Evolutionary conservation across 2,329 filamentous ascomycete species (phyloP).

Genomic region (Trichophyton benhamiae): DNA sequence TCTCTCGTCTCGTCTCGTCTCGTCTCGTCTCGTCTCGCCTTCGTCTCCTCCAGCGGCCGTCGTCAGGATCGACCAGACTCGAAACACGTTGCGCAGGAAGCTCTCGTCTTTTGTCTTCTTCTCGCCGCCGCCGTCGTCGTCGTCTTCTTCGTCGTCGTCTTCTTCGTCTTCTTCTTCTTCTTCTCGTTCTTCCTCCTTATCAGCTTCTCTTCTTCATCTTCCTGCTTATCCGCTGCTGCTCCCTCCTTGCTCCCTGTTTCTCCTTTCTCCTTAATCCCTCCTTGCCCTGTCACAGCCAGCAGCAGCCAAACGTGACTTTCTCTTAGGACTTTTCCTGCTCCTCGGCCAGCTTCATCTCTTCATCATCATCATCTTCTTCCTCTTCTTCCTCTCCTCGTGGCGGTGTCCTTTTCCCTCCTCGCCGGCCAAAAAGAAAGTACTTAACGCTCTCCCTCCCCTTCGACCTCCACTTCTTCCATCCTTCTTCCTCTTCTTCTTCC

Average conservation of each 20-base stretch:
- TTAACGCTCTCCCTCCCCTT: not conserved
- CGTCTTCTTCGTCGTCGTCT: not conserved
- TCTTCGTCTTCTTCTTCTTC: not conserved
- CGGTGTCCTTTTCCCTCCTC: not conserved
- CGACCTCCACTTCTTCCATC: not conserved
- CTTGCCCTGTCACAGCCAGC: not conserved
- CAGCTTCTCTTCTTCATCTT: not conserved
- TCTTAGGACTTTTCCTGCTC: not conserved
- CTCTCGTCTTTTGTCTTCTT: not conserved
- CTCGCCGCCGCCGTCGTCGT: not conserved
- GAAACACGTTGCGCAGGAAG: slow-evolving; percentile 2
- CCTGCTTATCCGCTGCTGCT: not conserved
- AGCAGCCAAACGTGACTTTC: not conserved
- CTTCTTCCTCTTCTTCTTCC: not conserved
- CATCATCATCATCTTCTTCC: not conserved
- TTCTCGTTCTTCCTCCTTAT: not conserved
- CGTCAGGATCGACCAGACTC: not conserved
- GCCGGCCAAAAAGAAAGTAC: not conserved
- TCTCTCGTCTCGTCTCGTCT: too few species aligned
- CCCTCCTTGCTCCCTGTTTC: not conserved
- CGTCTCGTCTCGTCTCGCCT: too few species aligned
- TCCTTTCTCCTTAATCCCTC: not conserved
- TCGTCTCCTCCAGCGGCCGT: too few species aligned
- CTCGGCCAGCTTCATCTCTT: not conserved
- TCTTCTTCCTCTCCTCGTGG: not conserved